Conservation (phyloP, 2,329 filamentous ascomycete genomes). For the Colletotrichum sublineola region DNA sequence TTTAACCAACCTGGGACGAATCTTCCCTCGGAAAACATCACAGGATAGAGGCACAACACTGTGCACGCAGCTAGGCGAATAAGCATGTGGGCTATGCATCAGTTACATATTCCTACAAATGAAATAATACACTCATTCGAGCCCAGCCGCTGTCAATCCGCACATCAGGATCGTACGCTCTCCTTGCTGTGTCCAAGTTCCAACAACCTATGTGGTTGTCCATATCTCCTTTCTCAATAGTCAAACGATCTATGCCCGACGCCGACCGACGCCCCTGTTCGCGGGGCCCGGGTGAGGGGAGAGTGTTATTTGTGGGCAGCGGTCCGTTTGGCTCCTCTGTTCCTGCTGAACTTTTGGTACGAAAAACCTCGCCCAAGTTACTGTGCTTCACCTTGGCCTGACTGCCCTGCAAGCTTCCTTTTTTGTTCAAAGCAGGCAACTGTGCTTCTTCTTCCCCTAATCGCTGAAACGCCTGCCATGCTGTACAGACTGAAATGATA, state of each 20-base stretch:
- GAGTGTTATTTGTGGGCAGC: conserved; percentile 20
- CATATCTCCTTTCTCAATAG: conserved; percentile 5
- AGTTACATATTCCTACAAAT: conserved; percentile 40
- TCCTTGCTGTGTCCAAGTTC: conserved; percentile 2
- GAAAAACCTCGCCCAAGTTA: not conserved
- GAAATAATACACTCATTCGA: conserved; percentile 36
- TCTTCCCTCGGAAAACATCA: not conserved
- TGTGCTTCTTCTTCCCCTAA: conserved; percentile 26
- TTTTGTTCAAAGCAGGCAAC: conserved; percentile 19
- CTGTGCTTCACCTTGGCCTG: conserved; percentile 2
- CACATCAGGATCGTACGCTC: not conserved
- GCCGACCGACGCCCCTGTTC: conserved; percentile 7
- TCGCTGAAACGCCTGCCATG: conserved; percentile 41
- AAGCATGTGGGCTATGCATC: conserved; percentile 1
- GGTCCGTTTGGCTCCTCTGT: not conserved
- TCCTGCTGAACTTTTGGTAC: not conserved
- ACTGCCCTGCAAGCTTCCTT: not conserved
- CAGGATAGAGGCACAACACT: not conserved
- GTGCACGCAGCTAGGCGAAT: not conserved
- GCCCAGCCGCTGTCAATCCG: conserved; percentile 11
- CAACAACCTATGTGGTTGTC: not conserved
- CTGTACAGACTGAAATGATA: conserved; percentile 39
- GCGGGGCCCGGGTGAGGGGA: conserved; percentile 31
- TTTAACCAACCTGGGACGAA: not conserved
- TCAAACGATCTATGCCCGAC: conserved; percentile 26